Base-by-base conservation (phyloP, 2,329 filamentous ascomycete species). In the Coleophoma cylindrospora region DNA sequence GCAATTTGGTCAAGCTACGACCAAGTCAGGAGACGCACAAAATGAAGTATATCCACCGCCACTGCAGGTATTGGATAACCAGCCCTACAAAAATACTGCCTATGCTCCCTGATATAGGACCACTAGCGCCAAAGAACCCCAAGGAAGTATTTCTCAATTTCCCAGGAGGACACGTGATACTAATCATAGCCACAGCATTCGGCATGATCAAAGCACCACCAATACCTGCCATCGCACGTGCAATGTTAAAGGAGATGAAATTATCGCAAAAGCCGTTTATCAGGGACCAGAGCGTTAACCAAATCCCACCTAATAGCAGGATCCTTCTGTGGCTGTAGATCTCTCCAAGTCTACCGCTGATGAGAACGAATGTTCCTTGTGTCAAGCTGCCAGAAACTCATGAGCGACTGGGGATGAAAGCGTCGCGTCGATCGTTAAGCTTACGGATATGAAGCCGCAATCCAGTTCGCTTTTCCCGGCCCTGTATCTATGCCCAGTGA, bases 181-280 rank as follows among this genome's bases (percentile, higher is more conserved):
- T 68, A 32, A 79, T 66, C 49, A 75, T 67, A 1, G 76, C 75
- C 0, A 79, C 70, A 0, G 72, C 70, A 54, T 79, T 79, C 0
- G 76, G 75, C 65, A 77, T 71, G 22, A 78, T 64, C 9, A 76
- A 63, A 0, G 70, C 75, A 3, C 71, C 75, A 0, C 76, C 76
- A 9, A 77, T 66, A 0, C 77, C 77, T 0, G 68, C 68, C 3
- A 81, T 57, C 2, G 71, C 76, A 2, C 75, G 67, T 36, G 70
- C 63, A 1, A 69, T 62, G 19, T 70, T 64, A 50, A 79, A 75
- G 0, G 68, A 58, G 3, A 71, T 62, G 38, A 72, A 71, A 3
- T 63, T 68, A 2, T 61, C 65, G 48, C 67, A 73, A 50, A 77
- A 77, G 0, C 68, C 73, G 44, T 68, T 73, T 10, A 65, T 63